Evolutionary conservation across 2,329 filamentous ascomycete genomes (phyloP), one percentile per base, ranked within the genome.

Genomic region (Zelopaecilomyces penicillatus): DNA sequence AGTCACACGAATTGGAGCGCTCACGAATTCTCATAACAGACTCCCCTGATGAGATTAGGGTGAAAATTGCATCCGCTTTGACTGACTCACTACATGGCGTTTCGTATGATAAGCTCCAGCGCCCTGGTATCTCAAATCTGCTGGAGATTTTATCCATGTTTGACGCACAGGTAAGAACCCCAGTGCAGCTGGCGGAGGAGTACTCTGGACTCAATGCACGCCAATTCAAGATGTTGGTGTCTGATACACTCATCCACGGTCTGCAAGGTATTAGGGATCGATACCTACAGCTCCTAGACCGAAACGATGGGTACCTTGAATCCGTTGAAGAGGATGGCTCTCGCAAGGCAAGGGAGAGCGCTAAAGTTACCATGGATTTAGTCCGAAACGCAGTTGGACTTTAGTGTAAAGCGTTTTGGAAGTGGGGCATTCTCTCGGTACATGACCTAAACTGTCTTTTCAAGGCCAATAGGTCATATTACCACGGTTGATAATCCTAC

Each of bases 71-170:
- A 52, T 65, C 69, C 5, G 87, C 93, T 6, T 61, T 88, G 30
- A 97, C 93, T 1, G 93, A 98, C 64, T 83, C 78, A 0, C 52
- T 65, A 0, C 73, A 76, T 3, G 64, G 65, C 2, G 78, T 96
- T 35, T 80, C 79, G 1, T 96, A 93, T 61, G 82, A 95, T 51
- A 81, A 80, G 0, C 57, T 62, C 1, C 57, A 54, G 0, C 74
- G 93, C 27, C 91, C 91, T 0, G 93, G 89, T 0, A 85, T 98
- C 4, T 82, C 90, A 8, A 98, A 97, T 60, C 70, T 98, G 9
- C 66, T 98, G 1, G 80, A 88, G 46, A 77, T 98, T 11, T 66
- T 91, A n/a, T 81, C 80, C 27, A 78, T 87, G 50, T 79, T 91
- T 54, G 76, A 82, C 43, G 52, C 60, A 4, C 54, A 62, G 28